Evolutionary conservation across 2,329 filamentous ascomycete genomes (phyloP).

Genomic region (Aureobasidium subglaciale): DNA sequence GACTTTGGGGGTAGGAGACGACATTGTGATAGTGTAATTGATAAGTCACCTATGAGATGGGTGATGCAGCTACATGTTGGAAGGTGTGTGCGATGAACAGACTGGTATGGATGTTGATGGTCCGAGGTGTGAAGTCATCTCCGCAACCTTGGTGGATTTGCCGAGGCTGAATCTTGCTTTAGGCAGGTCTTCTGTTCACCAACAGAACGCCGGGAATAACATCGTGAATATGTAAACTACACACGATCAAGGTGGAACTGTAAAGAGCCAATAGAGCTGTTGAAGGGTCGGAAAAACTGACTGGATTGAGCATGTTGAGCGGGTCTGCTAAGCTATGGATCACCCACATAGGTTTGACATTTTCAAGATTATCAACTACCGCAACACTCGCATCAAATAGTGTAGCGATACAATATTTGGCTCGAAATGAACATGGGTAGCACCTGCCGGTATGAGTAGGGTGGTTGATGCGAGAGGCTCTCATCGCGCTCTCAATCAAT

Average conservation of each 20-base stretch:
- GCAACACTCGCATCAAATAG: too few species aligned
- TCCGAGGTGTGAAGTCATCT: constrained; percentile 5
- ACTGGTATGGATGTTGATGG: background rate
- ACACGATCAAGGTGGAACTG: constrained; percentile 79
- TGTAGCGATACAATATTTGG: too few species aligned
- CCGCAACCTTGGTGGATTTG: constrained; percentile 10
- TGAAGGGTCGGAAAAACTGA: constrained; percentile 67
- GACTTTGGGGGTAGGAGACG: constrained; percentile 53
- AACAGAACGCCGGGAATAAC: too few species aligned
- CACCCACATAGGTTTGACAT: too few species aligned
- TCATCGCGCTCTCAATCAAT: too few species aligned
- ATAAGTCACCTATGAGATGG: background rate
- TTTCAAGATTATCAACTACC: too few species aligned
- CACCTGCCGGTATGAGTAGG: too few species aligned
- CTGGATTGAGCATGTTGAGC: constrained; percentile 52
- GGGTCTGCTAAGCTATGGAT: background rate
- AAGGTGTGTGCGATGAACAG: background rate
- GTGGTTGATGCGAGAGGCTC: too few species aligned
- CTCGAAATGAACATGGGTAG: too few species aligned
- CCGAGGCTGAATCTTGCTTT: constrained; percentile 1
- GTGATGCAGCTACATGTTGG: background rate
- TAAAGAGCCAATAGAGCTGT: constrained; percentile 76
- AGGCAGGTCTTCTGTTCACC: too few species aligned
- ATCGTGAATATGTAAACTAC: too few species aligned
- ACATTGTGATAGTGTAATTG: background rate